phyloP scores from a whole-genome alignment of 169 alveolate genomes.

The Cyclospora cayetanensis region DNA sequence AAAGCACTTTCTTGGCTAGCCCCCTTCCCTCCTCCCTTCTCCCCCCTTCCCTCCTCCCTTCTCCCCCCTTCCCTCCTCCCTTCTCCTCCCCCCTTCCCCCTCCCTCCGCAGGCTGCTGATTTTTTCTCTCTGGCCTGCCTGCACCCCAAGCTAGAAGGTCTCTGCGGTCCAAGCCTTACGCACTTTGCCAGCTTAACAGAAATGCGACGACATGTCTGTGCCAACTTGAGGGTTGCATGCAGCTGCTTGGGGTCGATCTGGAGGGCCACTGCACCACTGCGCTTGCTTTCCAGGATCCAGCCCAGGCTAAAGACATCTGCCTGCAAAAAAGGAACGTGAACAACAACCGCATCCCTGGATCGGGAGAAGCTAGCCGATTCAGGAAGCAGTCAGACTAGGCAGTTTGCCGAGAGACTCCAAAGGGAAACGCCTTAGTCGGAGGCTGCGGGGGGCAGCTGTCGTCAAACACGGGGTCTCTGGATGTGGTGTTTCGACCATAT shows the following conservation, averaged over 20 bases:
- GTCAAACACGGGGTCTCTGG: no score
- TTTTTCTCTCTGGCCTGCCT: no score
- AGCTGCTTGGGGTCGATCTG: neutral
- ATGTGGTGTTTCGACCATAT: neutral
- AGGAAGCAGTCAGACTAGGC: no score
- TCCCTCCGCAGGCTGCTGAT: no score
- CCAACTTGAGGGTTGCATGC: slow-evolving; percentile 42
- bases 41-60: neutral
- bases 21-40: neutral
- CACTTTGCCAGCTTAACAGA: slow-evolving; percentile 59
- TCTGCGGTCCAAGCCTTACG: no score
- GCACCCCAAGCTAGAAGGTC: no score
- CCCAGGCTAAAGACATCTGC: slow-evolving; percentile 43
- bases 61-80: neutral
- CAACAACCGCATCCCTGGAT: no score
- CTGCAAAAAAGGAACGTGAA: no score
- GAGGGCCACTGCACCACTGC: slow-evolving; percentile 10
- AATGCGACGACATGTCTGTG: slow-evolving; percentile 39
- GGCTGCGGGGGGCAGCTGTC: no score
- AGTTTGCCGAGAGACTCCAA: no score
- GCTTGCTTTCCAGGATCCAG: slow-evolving; percentile 50
- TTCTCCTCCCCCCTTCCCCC: neutral
- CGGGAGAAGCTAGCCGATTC: no score
- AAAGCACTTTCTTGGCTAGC: neutral
- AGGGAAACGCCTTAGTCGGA: no score